Conservation (phyloP, 1,284 basidiomycete genomes). For the Cutaneotrichosporon dermatis region DNA sequence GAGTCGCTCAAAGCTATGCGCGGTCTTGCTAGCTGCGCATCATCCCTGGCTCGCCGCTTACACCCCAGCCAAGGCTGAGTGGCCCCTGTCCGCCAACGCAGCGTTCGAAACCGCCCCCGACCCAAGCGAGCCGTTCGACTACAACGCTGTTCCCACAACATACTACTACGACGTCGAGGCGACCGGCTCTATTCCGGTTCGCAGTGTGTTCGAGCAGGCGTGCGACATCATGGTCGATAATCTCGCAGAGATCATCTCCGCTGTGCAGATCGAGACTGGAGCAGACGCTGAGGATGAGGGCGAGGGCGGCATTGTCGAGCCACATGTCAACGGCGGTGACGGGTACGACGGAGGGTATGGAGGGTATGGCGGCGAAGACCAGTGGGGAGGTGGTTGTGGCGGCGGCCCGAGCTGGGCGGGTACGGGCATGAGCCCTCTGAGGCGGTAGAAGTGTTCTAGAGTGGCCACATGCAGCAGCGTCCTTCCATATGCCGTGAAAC, state of each 20-base stretch:
- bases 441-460: conserved; percentile 16
- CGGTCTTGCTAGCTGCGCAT: neutral
- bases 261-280: conserved; percentile 43
- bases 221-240: conserved; percentile 75
- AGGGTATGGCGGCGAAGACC: conserved; percentile 8
- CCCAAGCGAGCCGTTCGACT: conserved; percentile 80
- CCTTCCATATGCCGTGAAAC: too few species aligned
- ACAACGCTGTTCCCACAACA: conserved; percentile 73
- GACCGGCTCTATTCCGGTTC: conserved; percentile 78
- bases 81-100: conserved; percentile 76
- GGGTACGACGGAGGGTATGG: conserved; percentile 11
- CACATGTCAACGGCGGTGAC: conserved; percentile 23
- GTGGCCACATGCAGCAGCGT: neutral
- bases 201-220: conserved; percentile 81
- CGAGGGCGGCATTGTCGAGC: conserved; percentile 30
- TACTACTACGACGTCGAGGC: conserved; percentile 92
- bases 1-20: conserved; percentile 9
- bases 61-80: conserved; percentile 59
- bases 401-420: conserved; percentile 14
- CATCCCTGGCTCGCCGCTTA: neutral
- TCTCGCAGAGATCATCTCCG: conserved; percentile 69
- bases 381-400: conserved; percentile 13
- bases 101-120: conserved; percentile 73
- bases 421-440: conserved; percentile 39
- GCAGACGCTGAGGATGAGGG: conserved; percentile 35